Conservation (phyloP, 805 yeast genomes). For the Jamesozyma jinghongensis region DNA sequence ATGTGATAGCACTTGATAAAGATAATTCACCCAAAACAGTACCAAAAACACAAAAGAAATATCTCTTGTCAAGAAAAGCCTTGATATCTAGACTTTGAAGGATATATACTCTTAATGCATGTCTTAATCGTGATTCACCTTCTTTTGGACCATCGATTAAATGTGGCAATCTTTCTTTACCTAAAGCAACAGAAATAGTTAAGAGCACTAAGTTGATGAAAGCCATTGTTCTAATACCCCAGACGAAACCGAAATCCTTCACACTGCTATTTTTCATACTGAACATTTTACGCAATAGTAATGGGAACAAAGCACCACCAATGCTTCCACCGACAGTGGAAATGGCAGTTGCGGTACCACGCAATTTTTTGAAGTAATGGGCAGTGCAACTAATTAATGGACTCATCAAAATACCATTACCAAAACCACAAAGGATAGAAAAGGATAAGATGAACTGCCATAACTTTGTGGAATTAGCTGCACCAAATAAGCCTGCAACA, state of each 20-base stretch:
- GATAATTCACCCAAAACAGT: slow-evolving; percentile 41
- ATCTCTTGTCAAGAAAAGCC: slow-evolving; percentile 38
- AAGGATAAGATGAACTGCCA: slow-evolving; percentile 56
- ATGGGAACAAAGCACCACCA: slow-evolving; percentile 48
- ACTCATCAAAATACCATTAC: slow-evolving; percentile 46
- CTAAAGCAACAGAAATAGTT: slow-evolving; percentile 27
- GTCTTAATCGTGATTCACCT: slow-evolving; percentile 13
- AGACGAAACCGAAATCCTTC: slow-evolving; percentile 36
- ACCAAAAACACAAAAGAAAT: slow-evolving; percentile 35
- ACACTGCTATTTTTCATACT: slow-evolving; percentile 19
- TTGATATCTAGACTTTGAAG: slow-evolving; percentile 29
- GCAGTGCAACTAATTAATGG: slow-evolving; percentile 53
- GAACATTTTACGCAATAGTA: slow-evolving; percentile 41
- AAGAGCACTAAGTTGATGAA: slow-evolving; percentile 35
- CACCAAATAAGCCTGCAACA: slow-evolving; percentile 42
- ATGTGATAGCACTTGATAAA: slow-evolving; percentile 38
- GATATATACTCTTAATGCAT: slow-evolving; percentile 22
- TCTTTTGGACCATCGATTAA: slow-evolving; percentile 24
- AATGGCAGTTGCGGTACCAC: slow-evolving; percentile 47
- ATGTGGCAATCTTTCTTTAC: slow-evolving; percentile 40
- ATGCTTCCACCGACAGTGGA: slow-evolving; percentile 45
- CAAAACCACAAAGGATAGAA: slow-evolving; percentile 46
- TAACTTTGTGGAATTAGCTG: slow-evolving; percentile 41
- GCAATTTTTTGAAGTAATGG: slow-evolving; percentile 51
- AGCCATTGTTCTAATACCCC: slow-evolving; percentile 49